phyloP scores from a whole-genome alignment of 2,329 filamentous ascomycete genomes.

The Neoscytalidium dimidiatum region DNA sequence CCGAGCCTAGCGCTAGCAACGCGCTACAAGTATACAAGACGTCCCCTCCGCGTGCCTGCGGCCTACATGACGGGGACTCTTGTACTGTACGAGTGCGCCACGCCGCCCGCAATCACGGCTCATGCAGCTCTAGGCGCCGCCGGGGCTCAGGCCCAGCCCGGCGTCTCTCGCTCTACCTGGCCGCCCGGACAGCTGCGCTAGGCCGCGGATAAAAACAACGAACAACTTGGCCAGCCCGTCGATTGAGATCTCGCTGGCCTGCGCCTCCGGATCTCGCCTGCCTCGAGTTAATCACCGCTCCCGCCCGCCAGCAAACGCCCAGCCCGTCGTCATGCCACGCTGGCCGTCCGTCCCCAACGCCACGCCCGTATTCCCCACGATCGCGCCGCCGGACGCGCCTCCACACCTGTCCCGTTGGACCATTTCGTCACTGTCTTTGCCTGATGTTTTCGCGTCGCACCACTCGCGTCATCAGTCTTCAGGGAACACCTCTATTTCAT shows the following conservation, averaged over 20 bases:
- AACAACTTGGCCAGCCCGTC: not conserved
- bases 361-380: not conserved
- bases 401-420: not conserved
- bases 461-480: not conserved
- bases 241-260: not conserved
- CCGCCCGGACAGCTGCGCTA: not conserved
- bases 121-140: too few species aligned
- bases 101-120: too few species aligned
- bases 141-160: too few species aligned
- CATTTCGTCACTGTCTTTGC: not conserved
- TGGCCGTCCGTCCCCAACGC: not conserved
- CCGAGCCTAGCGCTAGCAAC: not conserved
- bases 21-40: not conserved
- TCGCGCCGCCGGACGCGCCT: not conserved
- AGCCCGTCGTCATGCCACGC: not conserved
- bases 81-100: too few species aligned
- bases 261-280: not conserved
- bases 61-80: too few species aligned
- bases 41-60: not conserved
- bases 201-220: not conserved
- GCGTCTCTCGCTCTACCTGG: not conserved
- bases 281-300: not conserved
- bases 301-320: not conserved
- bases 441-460: not conserved
- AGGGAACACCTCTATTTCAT: not conserved